A percentile compares a stretch with the other conserved stretches of the same genome.
phyloP scores from a whole-genome alignment of 768 basidiomycete genomes.

The Auricularia sp. region DNA sequence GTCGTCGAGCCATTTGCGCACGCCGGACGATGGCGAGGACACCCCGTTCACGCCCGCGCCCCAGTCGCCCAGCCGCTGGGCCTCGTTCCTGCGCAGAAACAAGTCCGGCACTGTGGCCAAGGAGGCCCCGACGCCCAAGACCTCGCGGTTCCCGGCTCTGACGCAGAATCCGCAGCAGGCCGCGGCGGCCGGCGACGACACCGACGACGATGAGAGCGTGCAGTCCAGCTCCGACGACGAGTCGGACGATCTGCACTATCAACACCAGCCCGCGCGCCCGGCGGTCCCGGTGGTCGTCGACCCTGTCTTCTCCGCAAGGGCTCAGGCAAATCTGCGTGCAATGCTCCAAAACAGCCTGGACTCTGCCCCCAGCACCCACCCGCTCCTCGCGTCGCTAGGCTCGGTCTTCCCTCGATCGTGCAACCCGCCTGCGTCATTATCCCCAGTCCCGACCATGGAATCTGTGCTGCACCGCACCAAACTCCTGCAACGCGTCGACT shows the following conservation, averaged over 20 bases:
- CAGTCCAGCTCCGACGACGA: neutral
- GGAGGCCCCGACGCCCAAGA: slow-evolving; percentile 17
- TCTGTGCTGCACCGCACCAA: slow-evolving; percentile 40
- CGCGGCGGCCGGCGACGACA: neutral
- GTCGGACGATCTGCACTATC: neutral
- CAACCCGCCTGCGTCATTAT: slow-evolving; percentile 30
- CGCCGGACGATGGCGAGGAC: slow-evolving; percentile 48
- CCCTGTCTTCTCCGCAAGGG: neutral
- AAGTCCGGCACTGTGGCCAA: slow-evolving; percentile 11
- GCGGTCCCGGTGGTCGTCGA: neutral
- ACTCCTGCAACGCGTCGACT: slow-evolving; percentile 38
- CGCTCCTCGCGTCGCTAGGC: slow-evolving; percentile 24
- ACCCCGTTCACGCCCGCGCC: slow-evolving; percentile 19
- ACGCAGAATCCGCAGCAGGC: slow-evolving; percentile 10
- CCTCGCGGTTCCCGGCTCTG: slow-evolving; percentile 27
- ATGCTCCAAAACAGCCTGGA: slow-evolving; percentile 2
- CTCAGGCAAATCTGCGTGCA: slow-evolving; percentile 7
- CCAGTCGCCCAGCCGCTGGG: slow-evolving; percentile 43
- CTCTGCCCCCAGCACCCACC: slow-evolving; percentile 29
- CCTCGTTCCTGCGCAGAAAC: slow-evolving; percentile 43
- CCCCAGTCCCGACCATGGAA: slow-evolving; percentile 31
- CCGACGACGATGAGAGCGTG: neutral
- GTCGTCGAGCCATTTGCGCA: slow-evolving; percentile 37
- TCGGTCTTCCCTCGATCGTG: slow-evolving; percentile 50
- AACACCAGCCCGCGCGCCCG: neutral